Conservation (phyloP, 208 protist genomes). For the Porcisia hertigi region DNA sequence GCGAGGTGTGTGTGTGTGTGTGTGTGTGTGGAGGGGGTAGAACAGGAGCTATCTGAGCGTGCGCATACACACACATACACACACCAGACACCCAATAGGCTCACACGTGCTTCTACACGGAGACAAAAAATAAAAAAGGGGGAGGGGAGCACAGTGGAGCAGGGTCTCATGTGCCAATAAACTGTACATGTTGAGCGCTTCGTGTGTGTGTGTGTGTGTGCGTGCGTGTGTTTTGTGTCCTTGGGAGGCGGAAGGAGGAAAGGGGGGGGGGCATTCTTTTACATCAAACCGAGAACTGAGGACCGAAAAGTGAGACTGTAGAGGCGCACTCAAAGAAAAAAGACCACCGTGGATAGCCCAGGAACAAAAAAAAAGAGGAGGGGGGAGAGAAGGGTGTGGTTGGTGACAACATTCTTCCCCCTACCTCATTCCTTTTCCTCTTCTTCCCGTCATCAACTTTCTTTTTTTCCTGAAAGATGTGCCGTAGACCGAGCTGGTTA, state of each 20-base stretch:
- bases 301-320: background rate
- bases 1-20: too few relatives aligned
- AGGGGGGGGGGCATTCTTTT: slow-evolving; percentile 13
- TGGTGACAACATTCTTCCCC: background rate
- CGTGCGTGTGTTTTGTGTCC: too few relatives aligned
- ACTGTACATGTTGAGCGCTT: slow-evolving; percentile 8
- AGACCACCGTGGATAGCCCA: too few relatives aligned
- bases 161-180: slow-evolving; percentile 4
- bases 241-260: background rate
- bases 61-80: background rate
- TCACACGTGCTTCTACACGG: background rate
- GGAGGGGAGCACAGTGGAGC: slow-evolving; percentile 2
- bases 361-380: background rate
- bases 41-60: background rate
- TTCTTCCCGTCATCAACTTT: background rate
- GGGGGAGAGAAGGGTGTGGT: background rate
- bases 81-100: background rate
- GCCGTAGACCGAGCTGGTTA: background rate
- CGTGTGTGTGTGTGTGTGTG: too few relatives aligned
- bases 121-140: slow-evolving; percentile 19
- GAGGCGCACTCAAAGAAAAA: background rate
- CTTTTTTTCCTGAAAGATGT: background rate
- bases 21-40: slow-evolving; percentile 6
- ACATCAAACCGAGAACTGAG: slow-evolving; percentile 2
- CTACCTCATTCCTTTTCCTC: background rate